Evolutionary conservation across 2,329 filamentous ascomycete species (phyloP).

Genomic region (Ophiognomonia clavigignenti-juglandacearum): DNA sequence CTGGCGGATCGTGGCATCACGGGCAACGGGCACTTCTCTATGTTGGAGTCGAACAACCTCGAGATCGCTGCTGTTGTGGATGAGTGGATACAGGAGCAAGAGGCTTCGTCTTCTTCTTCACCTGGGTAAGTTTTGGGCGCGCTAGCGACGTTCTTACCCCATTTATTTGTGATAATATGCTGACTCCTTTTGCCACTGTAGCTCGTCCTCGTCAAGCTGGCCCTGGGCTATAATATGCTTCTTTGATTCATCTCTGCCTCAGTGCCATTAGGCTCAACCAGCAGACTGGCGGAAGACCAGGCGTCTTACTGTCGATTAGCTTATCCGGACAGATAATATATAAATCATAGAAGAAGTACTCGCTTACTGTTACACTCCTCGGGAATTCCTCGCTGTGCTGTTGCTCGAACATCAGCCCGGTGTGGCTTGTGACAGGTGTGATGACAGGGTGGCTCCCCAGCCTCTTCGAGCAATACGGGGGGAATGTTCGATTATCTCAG

Average conservation of each 20-base stretch:
- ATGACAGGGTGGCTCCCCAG: too few species aligned
- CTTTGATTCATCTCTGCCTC: background rate
- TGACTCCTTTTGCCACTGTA: background rate
- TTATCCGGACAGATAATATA: too few species aligned
- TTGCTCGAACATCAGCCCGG: too few species aligned
- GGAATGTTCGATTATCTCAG: too few species aligned
- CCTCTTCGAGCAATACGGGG: too few species aligned
- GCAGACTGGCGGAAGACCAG: too few species aligned
- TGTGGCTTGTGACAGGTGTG: too few species aligned
- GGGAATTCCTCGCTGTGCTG: too few species aligned
- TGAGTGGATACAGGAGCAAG: conserved; percentile 8
- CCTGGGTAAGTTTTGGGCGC: background rate
- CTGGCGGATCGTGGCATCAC: conserved; percentile 39
- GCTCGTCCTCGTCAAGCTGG: background rate
- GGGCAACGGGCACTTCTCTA: conserved; percentile 47
- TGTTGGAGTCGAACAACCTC: conserved; percentile 40
- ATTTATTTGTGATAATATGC: background rate
- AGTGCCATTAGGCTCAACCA: background rate
- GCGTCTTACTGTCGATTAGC: too few species aligned
- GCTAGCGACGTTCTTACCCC: background rate
- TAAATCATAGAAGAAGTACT: too few species aligned
- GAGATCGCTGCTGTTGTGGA: conserved; percentile 14
- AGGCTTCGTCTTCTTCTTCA: conserved; percentile 1
- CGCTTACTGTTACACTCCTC: too few species aligned
- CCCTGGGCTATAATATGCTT: background rate